Conservation (phyloP, 208 protist genomes). For the Baffinella frigidus region DNA sequence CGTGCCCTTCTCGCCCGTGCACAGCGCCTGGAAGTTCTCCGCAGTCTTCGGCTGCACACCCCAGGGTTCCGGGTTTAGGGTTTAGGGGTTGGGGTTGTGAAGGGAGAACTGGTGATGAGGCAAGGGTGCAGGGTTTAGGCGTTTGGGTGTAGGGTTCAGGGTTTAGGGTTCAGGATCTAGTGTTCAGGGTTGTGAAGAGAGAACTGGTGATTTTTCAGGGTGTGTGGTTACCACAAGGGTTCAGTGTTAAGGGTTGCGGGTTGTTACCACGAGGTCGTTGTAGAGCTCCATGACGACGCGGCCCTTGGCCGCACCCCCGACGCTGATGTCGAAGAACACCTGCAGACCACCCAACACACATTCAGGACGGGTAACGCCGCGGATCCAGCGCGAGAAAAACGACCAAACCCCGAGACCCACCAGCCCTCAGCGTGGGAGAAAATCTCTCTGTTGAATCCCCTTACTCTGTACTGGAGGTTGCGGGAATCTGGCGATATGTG, state of each 20-base stretch:
- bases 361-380: not conserved
- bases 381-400: too few relatives aligned
- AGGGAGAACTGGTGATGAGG: not conserved
- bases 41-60: slow-evolving; percentile 27
- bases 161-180: not conserved
- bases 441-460: too few relatives aligned
- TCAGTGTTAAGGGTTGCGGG: too few relatives aligned
- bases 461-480: too few relatives aligned
- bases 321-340: slow-evolving; percentile 57
- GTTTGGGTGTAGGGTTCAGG: not conserved
- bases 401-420: too few relatives aligned
- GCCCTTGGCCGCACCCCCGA: not conserved
- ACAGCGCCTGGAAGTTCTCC: slow-evolving; percentile 45
- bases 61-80: not conserved
- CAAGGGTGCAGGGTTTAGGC: not conserved
- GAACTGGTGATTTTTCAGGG: not conserved
- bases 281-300: slow-evolving; percentile 36
- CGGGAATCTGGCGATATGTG: too few relatives aligned
- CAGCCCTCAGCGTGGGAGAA: too few relatives aligned
- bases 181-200: not conserved
- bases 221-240: too few relatives aligned
- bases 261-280: not conserved
- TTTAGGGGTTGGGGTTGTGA: not conserved
- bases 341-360: not conserved
- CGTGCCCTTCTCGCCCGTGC: slow-evolving; percentile 42